Base-by-base conservation (phyloP, 495 filamentous ascomycete species). In the Melanomma pulvis-pyrius region DNA sequence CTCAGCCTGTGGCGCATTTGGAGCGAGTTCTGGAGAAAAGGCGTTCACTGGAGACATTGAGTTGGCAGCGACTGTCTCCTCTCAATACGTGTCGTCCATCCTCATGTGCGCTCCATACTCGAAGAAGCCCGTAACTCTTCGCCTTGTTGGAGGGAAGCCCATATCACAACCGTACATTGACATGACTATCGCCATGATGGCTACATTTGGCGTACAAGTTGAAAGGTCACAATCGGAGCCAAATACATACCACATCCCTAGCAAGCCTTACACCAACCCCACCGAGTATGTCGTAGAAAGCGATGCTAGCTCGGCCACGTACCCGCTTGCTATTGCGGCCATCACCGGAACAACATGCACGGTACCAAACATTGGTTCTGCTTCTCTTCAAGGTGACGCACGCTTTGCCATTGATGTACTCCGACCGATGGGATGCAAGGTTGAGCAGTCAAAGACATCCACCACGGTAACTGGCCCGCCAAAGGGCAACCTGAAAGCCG, bases 131-230 rank as follows among this genome's bases (percentile, higher is more conserved):
- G 92, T 98, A 28, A 97, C 92, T 7, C 79, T 99, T 65, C 88
- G 87, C 9, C 80, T 99, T 49, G 89, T 97, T 44, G 93, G 93
- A 44, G 94, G 92, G 58, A 96, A 96, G 79, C 93, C 93, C 2
- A 97, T 98, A 65, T 97, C 93, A 1, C 92, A 97, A 75, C 88
- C 88, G 17, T 99, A 99, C 73, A 98, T 98, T 74, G 92, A 98
- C 71, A 97, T 99, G 93, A 99, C 94, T 17, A 93, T 91, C 15
- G 85, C 92, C 21, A 98, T 99, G 93, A 99, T 99, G 94, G 84
- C 87, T 32, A 84, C 87, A 5, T 99, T 99, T 73, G 94, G 94
- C 41, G 87, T 98, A 55, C 75, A 88, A 34, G 93, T 97, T 34
- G 78, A 84, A 58, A 85, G 84, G 74, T 91, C 90, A 2, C 78